Base-by-base conservation (phyloP, 495 filamentous ascomycete genomes). In the Xylaria castorea region DNA sequence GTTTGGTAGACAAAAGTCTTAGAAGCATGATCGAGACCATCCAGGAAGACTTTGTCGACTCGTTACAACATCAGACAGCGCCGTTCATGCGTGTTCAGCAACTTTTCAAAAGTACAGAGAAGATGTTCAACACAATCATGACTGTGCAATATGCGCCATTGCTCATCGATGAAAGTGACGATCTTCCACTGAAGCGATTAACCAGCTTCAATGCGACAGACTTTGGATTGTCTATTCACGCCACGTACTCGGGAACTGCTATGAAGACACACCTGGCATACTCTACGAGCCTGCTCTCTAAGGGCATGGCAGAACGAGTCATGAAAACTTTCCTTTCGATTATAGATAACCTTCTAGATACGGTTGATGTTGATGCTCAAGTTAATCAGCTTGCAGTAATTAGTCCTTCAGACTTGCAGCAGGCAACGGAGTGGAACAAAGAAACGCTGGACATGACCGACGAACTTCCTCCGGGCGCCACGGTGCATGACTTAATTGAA, bases 1-100 rank as follows among this genome's bases (percentile, higher is more conserved):
- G 80, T 58, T 58, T 86, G 20, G 53, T 3, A 16, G 34, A 32
- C 34, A 63, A 32, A 27, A 65, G 58, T 12, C 20, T 64, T 38
- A 64, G 12, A 46, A 64, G 25, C 11, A 44, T 44, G 36, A 44
- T 64, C 38, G 61, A 64, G n/a, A 64, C 38, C 8, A 44, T 64
- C 12, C 61, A 64, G 30, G 36, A 64, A n/a, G 61, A 64, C 38
- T 64, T 38, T 46, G 38, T 64, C 22, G 44, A 44, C 61, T 64
- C 61, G 8, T 64, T 64, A 46, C 61, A 64, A 30, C 61, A 64
- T 44, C 61, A 64, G 38, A 42, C 12, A 64, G 38, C n/a, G 36
- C 61, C 61, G 46, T 64, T 64, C 38, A 42, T 44, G 61, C 61
- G 9, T 20, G 61, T 64, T 16, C 61, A 64, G 62, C 62, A 65